These are phyloP conservation scores for Picea sitchensis DNA, from an alignment of 75 land plant species.

Conservation along the genomic window DNA sequence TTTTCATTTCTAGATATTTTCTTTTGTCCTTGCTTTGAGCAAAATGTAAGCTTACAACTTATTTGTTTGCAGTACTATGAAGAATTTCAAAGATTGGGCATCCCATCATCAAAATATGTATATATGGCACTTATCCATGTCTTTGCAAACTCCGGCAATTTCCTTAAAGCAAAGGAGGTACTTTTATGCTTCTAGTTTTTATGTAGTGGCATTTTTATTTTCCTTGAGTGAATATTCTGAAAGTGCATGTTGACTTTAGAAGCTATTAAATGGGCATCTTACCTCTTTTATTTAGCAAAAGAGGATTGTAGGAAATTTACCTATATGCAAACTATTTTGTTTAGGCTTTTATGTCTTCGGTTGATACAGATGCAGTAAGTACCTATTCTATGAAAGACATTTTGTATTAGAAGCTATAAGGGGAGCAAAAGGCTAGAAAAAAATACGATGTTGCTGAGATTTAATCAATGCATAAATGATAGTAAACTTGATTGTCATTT, in stretches of 20 bases:
- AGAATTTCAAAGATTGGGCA: conserved; percentile 19
- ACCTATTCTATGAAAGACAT: not conserved
- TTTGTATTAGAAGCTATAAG: not conserved
- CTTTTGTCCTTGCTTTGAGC: not conserved
- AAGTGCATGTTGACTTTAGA: not conserved
- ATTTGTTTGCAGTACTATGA: conserved; percentile 32
- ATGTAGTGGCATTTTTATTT: not conserved
- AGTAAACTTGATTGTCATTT: not conserved
- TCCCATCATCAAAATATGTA: conserved; percentile 19
- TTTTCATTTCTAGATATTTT: not conserved
- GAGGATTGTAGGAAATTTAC: not conserved
- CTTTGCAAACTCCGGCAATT: conserved; percentile 35
- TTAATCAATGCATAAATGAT: not conserved
- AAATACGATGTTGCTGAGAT: not conserved
- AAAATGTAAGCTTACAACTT: not conserved
- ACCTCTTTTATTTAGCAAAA: not conserved
- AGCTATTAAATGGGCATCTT: not conserved
- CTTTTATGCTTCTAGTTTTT: not conserved
- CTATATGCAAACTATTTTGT: not conserved
- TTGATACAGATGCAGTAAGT: not conserved
- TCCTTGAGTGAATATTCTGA: not conserved
- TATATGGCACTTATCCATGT: too few species aligned
- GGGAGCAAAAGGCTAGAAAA: not conserved
- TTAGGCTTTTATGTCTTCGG: not conserved
- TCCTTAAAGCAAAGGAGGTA: conserved; percentile 67